Conservation (phyloP, 768 basidiomycete genomes). For the Hirschioporus abietinus region DNA sequence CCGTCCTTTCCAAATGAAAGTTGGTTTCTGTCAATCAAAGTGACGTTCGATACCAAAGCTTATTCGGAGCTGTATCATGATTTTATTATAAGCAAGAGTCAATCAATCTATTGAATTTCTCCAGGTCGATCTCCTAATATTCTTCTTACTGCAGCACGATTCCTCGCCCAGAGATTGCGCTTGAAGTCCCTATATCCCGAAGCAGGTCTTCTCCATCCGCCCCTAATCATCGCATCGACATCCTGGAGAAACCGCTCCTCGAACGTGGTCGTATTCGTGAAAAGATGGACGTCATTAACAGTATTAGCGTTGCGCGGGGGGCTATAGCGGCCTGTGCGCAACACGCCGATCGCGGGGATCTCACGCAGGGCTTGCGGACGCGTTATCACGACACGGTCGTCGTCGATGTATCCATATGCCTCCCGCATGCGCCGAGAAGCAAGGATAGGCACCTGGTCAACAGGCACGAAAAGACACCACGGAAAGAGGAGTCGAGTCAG, state of each 20-base stretch:
- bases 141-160: neutral
- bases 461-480: neutral
- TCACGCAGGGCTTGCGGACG: conserved; percentile 37
- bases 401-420: conserved; percentile 34
- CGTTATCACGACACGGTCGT: conserved; percentile 30
- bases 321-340: conserved; percentile 24
- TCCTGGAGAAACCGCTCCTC: neutral
- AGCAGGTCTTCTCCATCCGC: neutral
- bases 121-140: neutral
- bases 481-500: neutral
- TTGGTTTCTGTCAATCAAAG: too few species aligned
- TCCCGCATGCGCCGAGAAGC: conserved; percentile 33
- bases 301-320: neutral
- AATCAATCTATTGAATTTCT: neutral
- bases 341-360: conserved; percentile 31
- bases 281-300: neutral
- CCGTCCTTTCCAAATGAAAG: too few species aligned
- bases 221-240: neutral
- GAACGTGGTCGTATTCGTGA: neutral
- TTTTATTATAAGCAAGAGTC: too few species aligned
- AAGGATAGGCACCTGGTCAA: conserved; percentile 32
- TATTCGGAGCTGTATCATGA: too few species aligned
- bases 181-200: neutral
- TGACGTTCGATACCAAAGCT: too few species aligned
- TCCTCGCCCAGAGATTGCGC: neutral